Evolutionary conservation across 495 filamentous ascomycete genomes (phyloP), one percentile per base, ranked within the genome.

Genomic region (Delitschia confertaspora): DNA sequence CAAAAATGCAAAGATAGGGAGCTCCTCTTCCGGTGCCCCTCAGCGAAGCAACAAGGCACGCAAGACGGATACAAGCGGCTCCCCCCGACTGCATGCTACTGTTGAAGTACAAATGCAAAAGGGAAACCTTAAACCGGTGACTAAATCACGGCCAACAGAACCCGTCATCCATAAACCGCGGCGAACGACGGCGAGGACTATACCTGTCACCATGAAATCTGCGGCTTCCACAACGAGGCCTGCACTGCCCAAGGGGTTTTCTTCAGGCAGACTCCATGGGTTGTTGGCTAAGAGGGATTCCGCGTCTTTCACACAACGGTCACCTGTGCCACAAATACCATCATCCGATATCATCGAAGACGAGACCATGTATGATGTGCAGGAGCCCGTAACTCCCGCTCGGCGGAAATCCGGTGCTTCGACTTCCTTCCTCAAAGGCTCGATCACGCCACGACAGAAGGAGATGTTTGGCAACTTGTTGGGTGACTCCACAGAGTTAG

Each of bases 391-490:
- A 4, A 49, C 37, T 1, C 39, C 51, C 13, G 2, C 23, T 13
- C 7, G 26, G n/a, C 7, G n/a, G 26, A 29, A 29, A 1, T 14
- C 18, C 5, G 41, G 34, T 22, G 4, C 19, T 4, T 17, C 16
- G 23, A 16, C 5, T 9, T 7, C 27, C 30, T 20, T 30, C 24
- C 51, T 3, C 13, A 38, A 19, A 3, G 53, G 45, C 6, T 33
- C 51, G 0, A 27, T 59, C 17, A 65, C 61, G 17, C 61, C 61
- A 11, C 51, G 51, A 17, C 61, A 65, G 33, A 30, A 36, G 11
- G 36, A 49, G 10, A 38, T 61, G 18, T 61, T 61, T 51, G 45
- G 42, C 17, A 51, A 54, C 13, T 37, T 65, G 10, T 45, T 65
- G 11, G 55, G 37, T 13, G 57, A 51, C 33, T 48, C 51, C 14